Conservation (phyloP, 306 rosid genomes). For the Prunus fruticosa region DNA sequence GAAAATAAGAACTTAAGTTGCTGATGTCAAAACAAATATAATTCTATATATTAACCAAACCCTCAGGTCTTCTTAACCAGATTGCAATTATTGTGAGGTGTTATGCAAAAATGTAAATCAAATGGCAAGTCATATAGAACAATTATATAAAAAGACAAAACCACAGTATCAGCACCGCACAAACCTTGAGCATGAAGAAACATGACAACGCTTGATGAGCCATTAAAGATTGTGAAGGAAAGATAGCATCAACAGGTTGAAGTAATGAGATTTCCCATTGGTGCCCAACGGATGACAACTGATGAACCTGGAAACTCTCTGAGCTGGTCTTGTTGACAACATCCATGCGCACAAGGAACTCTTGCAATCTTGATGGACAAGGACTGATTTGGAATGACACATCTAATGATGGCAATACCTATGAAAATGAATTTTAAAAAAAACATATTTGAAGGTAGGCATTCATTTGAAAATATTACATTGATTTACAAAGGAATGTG, state of each 20-base stretch:
- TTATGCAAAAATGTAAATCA: background rate
- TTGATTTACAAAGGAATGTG: background rate
- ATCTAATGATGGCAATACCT: constrained; percentile 91
- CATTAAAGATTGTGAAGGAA: constrained; percentile 67
- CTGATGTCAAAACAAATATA: no score
- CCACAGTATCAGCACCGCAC: constrained; percentile 26
- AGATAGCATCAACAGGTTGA: constrained; percentile 67
- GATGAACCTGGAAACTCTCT: constrained; percentile 72
- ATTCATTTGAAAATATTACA: background rate
- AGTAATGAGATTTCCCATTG: constrained; percentile 79
- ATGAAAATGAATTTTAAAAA: constrained; percentile 27
- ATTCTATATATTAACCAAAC: no score
- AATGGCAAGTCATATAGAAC: background rate
- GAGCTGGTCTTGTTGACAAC: constrained; percentile 73
- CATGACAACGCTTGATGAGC: constrained; percentile 89
- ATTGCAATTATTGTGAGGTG: background rate
- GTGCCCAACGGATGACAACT: constrained; percentile 71
- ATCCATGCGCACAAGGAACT: constrained; percentile 90
- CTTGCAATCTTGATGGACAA: constrained; percentile 76
- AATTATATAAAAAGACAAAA: background rate
- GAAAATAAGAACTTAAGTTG: no score
- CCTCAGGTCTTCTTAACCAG: no score
- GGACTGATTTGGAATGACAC: constrained; percentile 82
- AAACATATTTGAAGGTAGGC: constrained; percentile 1
- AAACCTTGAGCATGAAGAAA: constrained; percentile 84